Evolutionary conservation across 2,329 filamentous ascomycete genomes (phyloP), one percentile per base, ranked within the genome.

Genomic region (Hymenoscyphus infarciens): DNA sequence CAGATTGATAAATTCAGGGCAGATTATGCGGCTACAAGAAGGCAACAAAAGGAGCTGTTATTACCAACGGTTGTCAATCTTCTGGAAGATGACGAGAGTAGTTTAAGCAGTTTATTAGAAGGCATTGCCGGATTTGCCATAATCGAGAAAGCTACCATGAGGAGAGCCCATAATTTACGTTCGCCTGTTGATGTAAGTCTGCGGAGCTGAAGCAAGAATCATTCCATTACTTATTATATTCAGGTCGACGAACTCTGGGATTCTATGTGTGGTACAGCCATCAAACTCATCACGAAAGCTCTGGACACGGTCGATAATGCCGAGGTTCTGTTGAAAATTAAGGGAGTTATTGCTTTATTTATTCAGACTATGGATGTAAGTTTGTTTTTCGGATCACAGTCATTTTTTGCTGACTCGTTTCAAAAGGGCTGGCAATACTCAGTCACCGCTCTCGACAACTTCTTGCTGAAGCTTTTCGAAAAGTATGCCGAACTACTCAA

Each of bases 171-270:
- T 1, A 91, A 95, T 71, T 80, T 99, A 57, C 87, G 95, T 66
- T 89, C 92, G 31, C 80, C 86, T 11, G 85, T 90, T 68, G 95
- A 99, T 78, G 93, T 94, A 75, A 76, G 85, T 73, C 15, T 5
- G 5, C 16, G 16, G 22, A 54, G 61, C 5, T 38, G 10, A 8
- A 60, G 45, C n/a, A 25, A 22, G 27, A 33, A 35, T 27, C 16
- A 27, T 49, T 25, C 8, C 19, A 35, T 15, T 42, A 42, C 67
- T 73, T 42, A 73, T 60, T 35, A 22, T n/a, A 27, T 61, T 27
- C 65, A 93, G 90, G 87, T 97, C n/a, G 95, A 99, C 73, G 95
- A 98, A 76, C 80, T 99, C 1, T 99, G 95, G 95, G 94, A 98
- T 71, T 97, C 93, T 0, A 95, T 98, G 91, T 98, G 94, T 73